Evolutionary conservation across 2,329 filamentous ascomycete species (phyloP), one percentile per base, ranked within the genome.

Genomic region (Trichoderma guizhouense): DNA sequence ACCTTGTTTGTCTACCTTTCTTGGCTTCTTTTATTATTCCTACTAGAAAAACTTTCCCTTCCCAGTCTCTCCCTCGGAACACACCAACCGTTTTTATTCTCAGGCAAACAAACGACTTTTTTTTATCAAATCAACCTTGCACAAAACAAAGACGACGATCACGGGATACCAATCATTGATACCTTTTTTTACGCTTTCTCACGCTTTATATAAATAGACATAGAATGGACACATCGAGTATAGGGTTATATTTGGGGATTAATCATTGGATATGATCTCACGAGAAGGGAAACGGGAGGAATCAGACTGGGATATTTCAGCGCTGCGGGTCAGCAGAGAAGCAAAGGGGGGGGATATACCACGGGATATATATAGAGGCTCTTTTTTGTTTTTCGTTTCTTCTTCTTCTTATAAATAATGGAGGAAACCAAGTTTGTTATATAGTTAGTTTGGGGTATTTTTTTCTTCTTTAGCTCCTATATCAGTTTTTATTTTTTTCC

Each of bases 191-290:
- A 69, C 66, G 66, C 66, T 32, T 62, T 61, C n/a, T 69, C 66
- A 69, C 55, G 66, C 66, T 61, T 69, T 61, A 61, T 69, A 69
- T 69, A 69, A 36, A 69, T 69, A 69, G 66, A 69, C 57, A 69
- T 69, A 69, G 66, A 53, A 69, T 51, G 55, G 66, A 69, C 34
- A 68, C 65, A 60, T 62, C 55, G 53, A 58, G 36, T 60, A 60
- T 34, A 69, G 55, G 57, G 39, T 60, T 60, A 60, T 47, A 60
- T 24, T 24, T 43, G 28, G 51, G 65, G 65, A 47, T 68, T 68
- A 66, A 66, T 66, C 47, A 58, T 58, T 67, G 64, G 64, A 67
- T 43, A 67, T 30, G 51, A 67, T 67, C 64, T 67, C 64, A 67
- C 24, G 64, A 67, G 64, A 67, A 57, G 51, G 64, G 51, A n/a